phyloP scores from a whole-genome alignment of 225 moss, liverwort and hornwort species.

The Pseudisothecium myosuroides region DNA sequence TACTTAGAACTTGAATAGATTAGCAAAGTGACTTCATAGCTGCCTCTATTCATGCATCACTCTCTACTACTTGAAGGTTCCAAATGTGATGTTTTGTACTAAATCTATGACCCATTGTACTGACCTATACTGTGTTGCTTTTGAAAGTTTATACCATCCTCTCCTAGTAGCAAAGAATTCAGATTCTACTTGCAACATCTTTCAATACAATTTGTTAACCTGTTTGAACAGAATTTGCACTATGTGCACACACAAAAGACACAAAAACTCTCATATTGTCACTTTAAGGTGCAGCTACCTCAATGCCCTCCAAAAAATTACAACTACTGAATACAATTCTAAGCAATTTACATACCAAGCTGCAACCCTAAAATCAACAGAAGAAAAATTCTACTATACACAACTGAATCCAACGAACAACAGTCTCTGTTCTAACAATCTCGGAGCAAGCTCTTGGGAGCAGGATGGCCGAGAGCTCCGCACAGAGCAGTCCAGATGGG shows the following conservation, averaged over 20 bases:
- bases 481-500: slow-evolving; percentile 79
- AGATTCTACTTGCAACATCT: neutral
- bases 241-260: neutral
- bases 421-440: neutral
- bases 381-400: neutral
- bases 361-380: neutral
- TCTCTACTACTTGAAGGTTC: neutral
- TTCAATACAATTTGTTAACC: neutral
- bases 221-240: neutral
- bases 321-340: neutral
- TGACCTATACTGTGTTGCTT: too few species aligned
- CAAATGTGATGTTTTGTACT: neutral
- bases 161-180: neutral
- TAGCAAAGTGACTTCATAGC: neutral
- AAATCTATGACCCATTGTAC: neutral
- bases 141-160: neutral
- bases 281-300: neutral
- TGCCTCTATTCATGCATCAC: neutral
- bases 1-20: neutral
- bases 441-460: slow-evolving; percentile 13
- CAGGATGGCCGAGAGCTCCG: slow-evolving; percentile 24
- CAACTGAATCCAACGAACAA: neutral
- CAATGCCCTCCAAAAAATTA: neutral
- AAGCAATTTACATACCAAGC: neutral
- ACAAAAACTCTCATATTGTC: neutral